Base-by-base conservation (phyloP, 169 alveolate species). In the Plasmodium falciparum region DNA sequence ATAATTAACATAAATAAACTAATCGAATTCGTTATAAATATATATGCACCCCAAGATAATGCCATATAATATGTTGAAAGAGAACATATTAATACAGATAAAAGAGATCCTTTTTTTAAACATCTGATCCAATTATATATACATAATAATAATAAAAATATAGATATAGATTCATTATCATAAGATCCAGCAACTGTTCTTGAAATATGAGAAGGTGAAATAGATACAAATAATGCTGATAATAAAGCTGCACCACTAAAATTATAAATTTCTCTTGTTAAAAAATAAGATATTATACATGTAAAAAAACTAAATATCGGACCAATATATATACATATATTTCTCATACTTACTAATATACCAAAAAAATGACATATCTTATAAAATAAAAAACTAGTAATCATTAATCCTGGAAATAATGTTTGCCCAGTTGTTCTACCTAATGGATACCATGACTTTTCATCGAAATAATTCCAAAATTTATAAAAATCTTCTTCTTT, bases 21-120 rank as follows among this genome's bases (percentile, higher is more conserved):
- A 72, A 98, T 95, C 2, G 98, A 95, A 94, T 99, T 99, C 56
- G 97, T 96, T 33, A 99, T 96, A 93, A 98, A 98, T 29, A 98
- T 98, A 94, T 99, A 99, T 15, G 99, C 99, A 26, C 99, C 99
- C 99, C 99, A 99, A 8, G 99, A 97, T 47, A 99, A 96, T 17
- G 98, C 99, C 99, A 98, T 97, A 85, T 95, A 96, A 93, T 96
- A 97, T 76, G 96, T 96, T 29, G 90, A 43, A 39, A 90, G 63
- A 4, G 94, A 59, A 26, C 98, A 95, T 45, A 93, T 33, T 29
- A 94, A 72, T 1, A 96, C 94, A 20, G 95, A 95, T 13, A 96
- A 61, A 59, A 98, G 94, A 13, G 98, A 93, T 20, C 99, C 99
- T 43, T 97, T 95, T 90, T 98, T 94, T 29, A 97, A 96, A 43